Evolutionary conservation across 345 rosid genomes (phyloP).

Genomic region (Moricandia arvensis): DNA sequence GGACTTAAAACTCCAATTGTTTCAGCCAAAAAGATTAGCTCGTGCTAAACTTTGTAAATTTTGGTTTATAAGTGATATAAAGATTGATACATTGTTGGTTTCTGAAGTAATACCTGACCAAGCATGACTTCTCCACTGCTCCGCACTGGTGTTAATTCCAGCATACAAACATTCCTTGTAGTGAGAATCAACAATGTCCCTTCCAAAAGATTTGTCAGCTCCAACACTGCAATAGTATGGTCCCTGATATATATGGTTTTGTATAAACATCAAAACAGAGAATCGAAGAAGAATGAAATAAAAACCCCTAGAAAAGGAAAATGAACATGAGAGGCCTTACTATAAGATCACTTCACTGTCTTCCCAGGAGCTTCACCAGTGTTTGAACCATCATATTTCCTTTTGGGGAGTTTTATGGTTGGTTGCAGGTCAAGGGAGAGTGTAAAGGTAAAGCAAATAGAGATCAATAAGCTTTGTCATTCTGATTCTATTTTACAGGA

Average conservation of each 20-base stretch:
- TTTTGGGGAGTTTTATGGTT: slow-evolving; percentile 65
- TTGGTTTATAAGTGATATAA: background rate
- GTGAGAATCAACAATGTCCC: slow-evolving; percentile 85
- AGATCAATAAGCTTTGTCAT: background rate
- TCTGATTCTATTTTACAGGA: background rate
- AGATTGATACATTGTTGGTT: background rate
- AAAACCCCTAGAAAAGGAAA: background rate
- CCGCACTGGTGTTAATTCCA: slow-evolving; percentile 77
- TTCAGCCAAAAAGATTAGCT: slow-evolving; percentile 1
- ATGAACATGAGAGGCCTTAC: slow-evolving; percentile 39
- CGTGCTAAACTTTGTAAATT: background rate
- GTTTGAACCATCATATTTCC: slow-evolving; percentile 85
- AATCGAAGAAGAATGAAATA: background rate
- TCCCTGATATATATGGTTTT: slow-evolving; percentile 48
- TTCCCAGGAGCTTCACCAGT: slow-evolving; percentile 91
- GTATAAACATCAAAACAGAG: slow-evolving; percentile 5
- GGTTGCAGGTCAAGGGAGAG: slow-evolving; percentile 55
- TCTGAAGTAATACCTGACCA: slow-evolving; percentile 57
- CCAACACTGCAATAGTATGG: slow-evolving; percentile 90
- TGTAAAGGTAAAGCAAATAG: slow-evolving; percentile 37
- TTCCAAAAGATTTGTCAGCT: slow-evolving; percentile 83
- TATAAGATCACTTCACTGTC: slow-evolving; percentile 89
- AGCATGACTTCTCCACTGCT: slow-evolving; percentile 98
- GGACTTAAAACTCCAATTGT: slow-evolving; percentile 95
- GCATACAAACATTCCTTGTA: slow-evolving; percentile 94